Percentiles rank a stretch among this genome's conserved stretches.
Conservation (phyloP, 2,329 filamentous ascomycete species). For the Colletotrichum sp. region DNA sequence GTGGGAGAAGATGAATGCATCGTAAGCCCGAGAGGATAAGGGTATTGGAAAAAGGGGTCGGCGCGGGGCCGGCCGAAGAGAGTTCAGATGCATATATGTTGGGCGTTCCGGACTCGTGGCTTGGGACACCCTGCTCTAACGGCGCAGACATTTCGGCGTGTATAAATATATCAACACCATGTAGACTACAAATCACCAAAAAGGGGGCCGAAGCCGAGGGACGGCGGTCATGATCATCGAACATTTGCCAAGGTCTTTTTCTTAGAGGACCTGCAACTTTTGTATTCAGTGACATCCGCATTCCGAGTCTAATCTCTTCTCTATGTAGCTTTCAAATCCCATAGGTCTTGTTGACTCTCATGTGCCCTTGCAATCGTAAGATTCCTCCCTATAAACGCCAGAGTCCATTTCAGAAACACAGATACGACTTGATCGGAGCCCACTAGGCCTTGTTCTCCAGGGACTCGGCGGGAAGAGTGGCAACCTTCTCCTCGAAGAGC, state of each 20-base stretch:
- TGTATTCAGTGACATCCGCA: not conserved
- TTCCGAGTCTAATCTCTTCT: not conserved
- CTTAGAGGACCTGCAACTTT: not conserved
- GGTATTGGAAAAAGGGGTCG: not conserved
- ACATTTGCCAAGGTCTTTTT: not conserved
- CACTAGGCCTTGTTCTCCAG: slow-evolving; percentile 19
- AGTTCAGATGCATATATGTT: slow-evolving; percentile 14
- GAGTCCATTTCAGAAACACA: slow-evolving; percentile 10
- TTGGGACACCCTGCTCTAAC: slow-evolving; percentile 21
- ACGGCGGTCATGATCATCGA: not conserved
- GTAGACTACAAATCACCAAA: slow-evolving; percentile 14
- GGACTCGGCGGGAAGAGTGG: slow-evolving; percentile 56
- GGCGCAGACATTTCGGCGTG: slow-evolving; percentile 15
- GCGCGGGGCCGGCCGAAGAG: not conserved
- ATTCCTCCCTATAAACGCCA: slow-evolving; percentile 5
- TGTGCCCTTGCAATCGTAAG: not conserved
- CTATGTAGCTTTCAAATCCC: not conserved
- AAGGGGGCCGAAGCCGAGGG: not conserved
- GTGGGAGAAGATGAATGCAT: not conserved
- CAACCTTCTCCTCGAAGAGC: slow-evolving; percentile 83
- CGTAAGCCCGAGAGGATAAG: not conserved
- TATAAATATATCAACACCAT: slow-evolving; percentile 6
- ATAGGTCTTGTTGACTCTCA: not conserved
- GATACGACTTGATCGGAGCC: slow-evolving; percentile 7
- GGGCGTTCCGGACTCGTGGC: slow-evolving; percentile 18